Base-by-base conservation (phyloP, 2,329 filamentous ascomycete genomes). In the Taxawa tesnikishii region DNA sequence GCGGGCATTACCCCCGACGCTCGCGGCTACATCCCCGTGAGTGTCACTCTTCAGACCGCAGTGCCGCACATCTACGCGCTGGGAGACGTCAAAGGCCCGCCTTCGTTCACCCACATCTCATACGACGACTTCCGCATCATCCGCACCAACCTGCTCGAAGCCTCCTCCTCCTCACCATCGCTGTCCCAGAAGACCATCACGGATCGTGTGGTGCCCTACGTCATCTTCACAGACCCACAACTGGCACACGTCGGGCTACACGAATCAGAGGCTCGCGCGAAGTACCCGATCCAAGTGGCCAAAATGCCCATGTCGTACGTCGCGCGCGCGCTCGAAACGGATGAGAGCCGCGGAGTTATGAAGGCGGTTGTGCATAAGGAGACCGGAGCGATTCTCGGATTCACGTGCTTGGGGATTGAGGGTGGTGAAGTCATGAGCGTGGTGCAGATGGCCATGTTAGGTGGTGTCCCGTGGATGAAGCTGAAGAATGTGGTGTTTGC, bases 111-210 rank as follows among this genome's bases (percentile, higher is more conserved):
- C 2, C 68, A 72, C 48, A 60, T 72, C 39, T 67, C 63, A 3
- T 71, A 70, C 50, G 67, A 72, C 46, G 67, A 71, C 49, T 69
- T 60, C 44, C 63, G 68, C 34, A 61, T 73, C 45, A 42, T 71
- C 28, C 54, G 59, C 15, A 49, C 54, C 37, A 69, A 67, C 38
- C 42, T 69, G 28, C 41, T 65, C 23, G 34, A 48, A 11, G 44
- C 51, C 26, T n/a, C n/a, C n/a, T n/a, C n/a, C n/a, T n/a, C n/a
- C n/a, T 23, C 19, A 8, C 19, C 19, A 8, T 23, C 19, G 8
- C 32, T 37, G 15, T 21, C 32, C 6, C 36, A 39, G 23, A 40
- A 44, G 1, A 53, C 49, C n/a, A 50, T 43, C 5, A 46, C 49
- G 6, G 47, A 56, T 32, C 45, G 51, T 7, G 38, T 59, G 13